Evolutionary conservation across 352 stramenopile genomes (phyloP), one percentile per base, ranked within the genome.

Genomic region (Phytophthora ohioensis): DNA sequence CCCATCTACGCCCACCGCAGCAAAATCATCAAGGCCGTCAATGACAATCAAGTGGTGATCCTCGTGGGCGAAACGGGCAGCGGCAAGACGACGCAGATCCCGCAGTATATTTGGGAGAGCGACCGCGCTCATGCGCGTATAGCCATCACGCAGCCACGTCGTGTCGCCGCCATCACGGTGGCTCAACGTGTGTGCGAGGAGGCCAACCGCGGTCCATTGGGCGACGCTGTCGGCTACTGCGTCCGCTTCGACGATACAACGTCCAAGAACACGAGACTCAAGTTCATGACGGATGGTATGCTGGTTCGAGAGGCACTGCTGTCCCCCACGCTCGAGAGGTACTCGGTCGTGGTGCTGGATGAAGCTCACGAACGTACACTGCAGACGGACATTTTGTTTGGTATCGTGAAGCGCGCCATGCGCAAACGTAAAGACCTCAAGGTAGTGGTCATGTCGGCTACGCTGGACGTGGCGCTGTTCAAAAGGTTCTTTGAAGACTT

Each of bases 381-480:
- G 49, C 79, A 97, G 78, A 97, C 88, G n/a, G 90, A 97, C 69
- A 98, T 98, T 59, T 73, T 98, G 39, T 94, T 93, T 66, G 80
- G 86, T 6, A 93, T 98, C 67, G 83, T 95, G 49, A 93, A 95
- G 79, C 85, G 81, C 15, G 92, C 91, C 21, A 78, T 96, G 74
- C 72, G 88, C 42, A 90, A 88, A 64, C 85, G 91, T 38, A 87
- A 80, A 42, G 82, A 96, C 59, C 80, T 99, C n/a, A 95, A 93
- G 62, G 88, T 99, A 10, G 89, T 99, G 31, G 94, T 99, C 63
- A 99, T 99, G 97, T 99, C 94, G n/a, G 98, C 98, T 43, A 99
- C 97, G 36, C 79, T 99, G 30, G 93, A 99, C 66, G 91, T 99
- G 32, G 75, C 85, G 53, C 87, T 97, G 5, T 99, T 99, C 79